These are phyloP conservation scores for Rhypophila decipiens DNA, from an alignment of 495 filamentous ascomycete genomes.

Conservation along the genomic window DNA sequence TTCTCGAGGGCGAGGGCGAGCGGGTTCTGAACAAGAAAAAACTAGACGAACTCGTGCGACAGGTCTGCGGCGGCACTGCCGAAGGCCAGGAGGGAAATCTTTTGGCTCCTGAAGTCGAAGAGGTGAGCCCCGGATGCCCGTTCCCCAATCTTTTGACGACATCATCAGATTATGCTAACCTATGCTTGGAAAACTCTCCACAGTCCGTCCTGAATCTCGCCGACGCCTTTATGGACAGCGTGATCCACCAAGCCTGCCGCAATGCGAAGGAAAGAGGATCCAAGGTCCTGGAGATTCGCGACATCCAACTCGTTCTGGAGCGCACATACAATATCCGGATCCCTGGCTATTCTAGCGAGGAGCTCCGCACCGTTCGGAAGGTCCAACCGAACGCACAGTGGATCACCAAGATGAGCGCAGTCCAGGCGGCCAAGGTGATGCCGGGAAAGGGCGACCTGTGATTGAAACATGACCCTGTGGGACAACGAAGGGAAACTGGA, in stretches of 20 bases:
- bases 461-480: background rate
- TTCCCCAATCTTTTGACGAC: no score
- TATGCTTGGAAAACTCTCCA: background rate
- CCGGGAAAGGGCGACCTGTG: conserved; percentile 48
- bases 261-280: conserved; percentile 89
- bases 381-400: conserved; percentile 78
- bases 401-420: conserved; percentile 92
- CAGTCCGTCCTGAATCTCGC: conserved; percentile 84
- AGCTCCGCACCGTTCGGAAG: conserved; percentile 88
- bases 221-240: conserved; percentile 90
- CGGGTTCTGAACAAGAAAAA: conserved; percentile 91
- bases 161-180: background rate
- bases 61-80: conserved; percentile 77
- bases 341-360: conserved; percentile 88
- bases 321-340: conserved; percentile 97
- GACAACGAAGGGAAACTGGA: no score
- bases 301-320: conserved; percentile 91
- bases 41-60: conserved; percentile 87
- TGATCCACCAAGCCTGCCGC: conserved; percentile 78
- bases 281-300: conserved; percentile 81
- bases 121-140: conserved; percentile 50
- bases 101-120: conserved; percentile 87
- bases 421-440: conserved; percentile 83
- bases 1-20: conserved; percentile 84
- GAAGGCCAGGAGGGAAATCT: conserved; percentile 60